These are phyloP conservation scores for Passiflora organensis DNA, from an alignment of 345 rosid species.

Conservation along the genomic window DNA sequence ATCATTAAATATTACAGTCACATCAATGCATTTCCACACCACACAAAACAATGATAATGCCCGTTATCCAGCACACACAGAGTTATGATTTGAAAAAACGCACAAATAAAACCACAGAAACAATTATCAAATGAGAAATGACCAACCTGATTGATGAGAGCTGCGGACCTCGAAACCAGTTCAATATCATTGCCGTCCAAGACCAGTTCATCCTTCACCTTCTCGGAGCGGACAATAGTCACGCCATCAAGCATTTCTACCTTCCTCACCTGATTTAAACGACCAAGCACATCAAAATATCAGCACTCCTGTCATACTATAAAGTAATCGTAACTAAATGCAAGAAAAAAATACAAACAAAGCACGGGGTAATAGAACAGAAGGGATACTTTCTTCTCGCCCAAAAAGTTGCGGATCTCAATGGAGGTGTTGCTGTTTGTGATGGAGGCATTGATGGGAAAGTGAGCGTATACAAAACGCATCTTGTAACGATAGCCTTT, in stretches of 20 bases:
- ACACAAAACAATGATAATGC: too few relatives aligned
- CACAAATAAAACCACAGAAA: too few relatives aligned
- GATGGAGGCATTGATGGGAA: constrained; percentile 79
- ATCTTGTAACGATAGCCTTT: constrained; percentile 76
- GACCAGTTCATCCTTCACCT: constrained; percentile 44
- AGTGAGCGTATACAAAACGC: constrained; percentile 85
- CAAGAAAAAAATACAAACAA: background rate
- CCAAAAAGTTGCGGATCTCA: constrained; percentile 71
- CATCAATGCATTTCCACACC: too few relatives aligned
- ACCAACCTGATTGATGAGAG: constrained; percentile 45
- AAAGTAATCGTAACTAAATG: too few relatives aligned
- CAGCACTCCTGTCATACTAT: background rate
- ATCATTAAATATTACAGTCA: too few relatives aligned
- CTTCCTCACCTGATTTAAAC: constrained; percentile 35
- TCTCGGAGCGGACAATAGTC: constrained; percentile 38
- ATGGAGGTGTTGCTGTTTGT: constrained; percentile 38
- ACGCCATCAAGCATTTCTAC: constrained; percentile 51
- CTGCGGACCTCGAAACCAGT: constrained; percentile 42
- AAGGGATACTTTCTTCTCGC: constrained; percentile 51
- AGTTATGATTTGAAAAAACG: too few relatives aligned
- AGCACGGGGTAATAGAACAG: background rate
- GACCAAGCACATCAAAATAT: background rate
- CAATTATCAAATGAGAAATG: background rate
- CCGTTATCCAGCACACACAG: too few relatives aligned
- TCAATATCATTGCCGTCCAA: constrained; percentile 47